Evolutionary conservation across 805 yeast genomes (phyloP), one percentile per base, ranked within the genome.

Genomic region (Metschnikowia lochheadii): DNA sequence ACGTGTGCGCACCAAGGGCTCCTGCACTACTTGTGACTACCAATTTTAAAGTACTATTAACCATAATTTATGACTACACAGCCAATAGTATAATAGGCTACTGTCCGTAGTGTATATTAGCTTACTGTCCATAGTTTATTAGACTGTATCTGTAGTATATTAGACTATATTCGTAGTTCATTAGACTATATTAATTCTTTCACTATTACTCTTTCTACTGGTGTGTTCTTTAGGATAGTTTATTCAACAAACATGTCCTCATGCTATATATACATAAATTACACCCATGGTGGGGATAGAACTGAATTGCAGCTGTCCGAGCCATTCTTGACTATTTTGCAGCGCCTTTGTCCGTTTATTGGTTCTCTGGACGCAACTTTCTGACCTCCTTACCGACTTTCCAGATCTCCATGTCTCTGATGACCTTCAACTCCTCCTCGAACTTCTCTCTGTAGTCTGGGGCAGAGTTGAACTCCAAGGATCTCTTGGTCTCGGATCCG

Each of bases 381-480:
- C 99, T 92, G 63, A 94, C 99, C 82, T 94, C 98, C 82, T 92
- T 92, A 72, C 99, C 99, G 64, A 94, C 99, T 71, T 75, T 87
- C 99, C 99, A 94, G 92, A 94, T 94, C 83, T 94, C 99, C 87
- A 94, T 90, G 71, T 81, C 81, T 83, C 98, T 89, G 82, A 94
- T 92, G 70, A 80, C 81, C 77, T 86, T 82, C 73, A 94, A 83
- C 82, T 94, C 99, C 72, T 78, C 79, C 81, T 91, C 97, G 72
- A 92, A 84, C 80, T 83, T 90, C 66, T 84, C 96, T 77, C 99
- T 85, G 94, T 94, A 94, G 80, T 94, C 97, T 54, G 94, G 80
- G 78, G 87, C 96, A 59, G 97, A 88, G 95, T 94, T 94, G 87
- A 92, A 94, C 69, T 89, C 97, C 68, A 94, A 83, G 56, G 99